Evolutionary conservation across 2,329 filamentous ascomycete species (phyloP).

Genomic region (Aphanoascus verrucosus): DNA sequence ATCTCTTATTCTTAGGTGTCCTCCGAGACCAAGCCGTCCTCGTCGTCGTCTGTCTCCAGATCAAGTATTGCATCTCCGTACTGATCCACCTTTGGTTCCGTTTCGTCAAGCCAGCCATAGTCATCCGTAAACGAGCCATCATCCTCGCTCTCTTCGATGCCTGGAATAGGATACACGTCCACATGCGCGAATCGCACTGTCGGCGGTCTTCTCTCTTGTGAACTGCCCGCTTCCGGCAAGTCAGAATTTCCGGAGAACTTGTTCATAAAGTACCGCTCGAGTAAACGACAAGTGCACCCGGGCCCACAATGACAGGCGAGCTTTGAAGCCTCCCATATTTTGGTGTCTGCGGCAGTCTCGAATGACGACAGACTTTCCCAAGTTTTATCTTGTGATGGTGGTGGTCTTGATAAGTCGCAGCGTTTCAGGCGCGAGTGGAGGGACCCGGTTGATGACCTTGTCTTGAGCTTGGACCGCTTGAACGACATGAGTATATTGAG

Average conservation of each 20-base stretch:
- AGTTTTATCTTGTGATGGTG: neutral
- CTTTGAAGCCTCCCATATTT: neutral
- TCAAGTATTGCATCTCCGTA: neutral
- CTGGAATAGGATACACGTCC: neutral
- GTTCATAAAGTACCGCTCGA: constrained; percentile 4
- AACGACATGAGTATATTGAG: constrained; percentile 9
- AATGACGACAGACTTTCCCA: neutral
- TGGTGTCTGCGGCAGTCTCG: neutral
- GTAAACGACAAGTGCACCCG: neutral
- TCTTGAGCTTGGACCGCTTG: neutral
- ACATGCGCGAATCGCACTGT: constrained; percentile 1
- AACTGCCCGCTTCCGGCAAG: neutral
- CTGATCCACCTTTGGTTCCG: neutral
- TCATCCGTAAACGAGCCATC: neutral
- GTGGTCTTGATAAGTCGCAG: neutral
- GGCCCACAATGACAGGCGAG: neutral
- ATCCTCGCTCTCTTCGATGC: neutral
- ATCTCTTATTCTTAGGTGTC: too few species aligned
- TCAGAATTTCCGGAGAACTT: neutral
- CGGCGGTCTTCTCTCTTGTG: neutral
- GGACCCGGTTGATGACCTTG: constrained; percentile 2
- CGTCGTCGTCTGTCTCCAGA: neutral
- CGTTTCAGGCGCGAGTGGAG: neutral
- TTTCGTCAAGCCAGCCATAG: neutral
- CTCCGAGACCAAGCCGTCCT: too few species aligned